Conservation (phyloP, 805 yeast species). For the Candida silvicultrix region DNA sequence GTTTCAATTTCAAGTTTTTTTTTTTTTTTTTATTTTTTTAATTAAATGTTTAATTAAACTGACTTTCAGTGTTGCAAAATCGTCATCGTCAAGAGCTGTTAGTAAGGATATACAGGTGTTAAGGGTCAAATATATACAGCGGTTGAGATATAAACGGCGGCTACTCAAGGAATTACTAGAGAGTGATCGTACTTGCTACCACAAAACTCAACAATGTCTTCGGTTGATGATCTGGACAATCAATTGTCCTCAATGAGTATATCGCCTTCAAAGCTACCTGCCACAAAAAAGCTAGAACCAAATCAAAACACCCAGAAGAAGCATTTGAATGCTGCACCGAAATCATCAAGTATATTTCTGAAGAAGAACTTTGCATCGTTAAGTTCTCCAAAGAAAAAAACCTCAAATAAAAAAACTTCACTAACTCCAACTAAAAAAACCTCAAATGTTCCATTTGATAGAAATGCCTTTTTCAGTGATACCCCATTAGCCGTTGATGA, state of each 20-base stretch:
- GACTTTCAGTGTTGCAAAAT: no score
- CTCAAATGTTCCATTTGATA: constrained; percentile 6
- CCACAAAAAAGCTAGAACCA: constrained; percentile 7
- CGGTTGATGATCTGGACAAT: neutral
- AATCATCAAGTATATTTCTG: constrained; percentile 16
- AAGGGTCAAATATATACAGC: no score
- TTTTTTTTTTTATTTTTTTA: no score
- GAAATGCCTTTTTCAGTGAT: constrained; percentile 11
- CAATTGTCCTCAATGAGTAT: constrained; percentile 3
- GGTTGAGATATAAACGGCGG: neutral
- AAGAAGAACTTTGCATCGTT: constrained; percentile 15
- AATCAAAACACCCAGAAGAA: neutral
- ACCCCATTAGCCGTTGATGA: constrained; percentile 18
- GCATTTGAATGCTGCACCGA: neutral
- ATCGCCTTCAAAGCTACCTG: constrained; percentile 4
- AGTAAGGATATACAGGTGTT: no score
- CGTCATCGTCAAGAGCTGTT: no score
- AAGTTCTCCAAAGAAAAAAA: constrained; percentile 7
- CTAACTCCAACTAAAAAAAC: constrained; percentile 2
- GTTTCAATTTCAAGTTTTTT: neutral
- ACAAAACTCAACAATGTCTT: neutral
- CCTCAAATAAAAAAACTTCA: neutral
- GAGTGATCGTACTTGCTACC: no score
- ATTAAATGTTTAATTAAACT: neutral
- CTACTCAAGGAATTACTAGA: no score